These are phyloP conservation scores for Gloeophyllum trabeum DNA, from an alignment of 768 basidiomycete species.

Conservation along the genomic window DNA sequence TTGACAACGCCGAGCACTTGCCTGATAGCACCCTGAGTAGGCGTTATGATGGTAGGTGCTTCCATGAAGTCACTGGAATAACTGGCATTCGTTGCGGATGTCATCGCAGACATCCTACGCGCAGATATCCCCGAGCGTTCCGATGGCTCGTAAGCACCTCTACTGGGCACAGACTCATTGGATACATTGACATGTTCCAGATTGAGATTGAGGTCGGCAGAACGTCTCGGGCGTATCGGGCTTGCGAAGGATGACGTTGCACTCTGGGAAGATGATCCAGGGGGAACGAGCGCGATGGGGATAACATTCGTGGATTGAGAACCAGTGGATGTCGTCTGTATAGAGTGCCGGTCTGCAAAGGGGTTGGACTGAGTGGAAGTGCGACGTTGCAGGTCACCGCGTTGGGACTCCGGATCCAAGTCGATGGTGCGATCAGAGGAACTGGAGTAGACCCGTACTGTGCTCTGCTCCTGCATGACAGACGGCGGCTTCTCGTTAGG, in stretches of 20 bases:
- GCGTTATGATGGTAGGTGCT: constrained; percentile 72
- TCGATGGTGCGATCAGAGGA: constrained; percentile 43
- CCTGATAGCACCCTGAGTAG: constrained; percentile 49
- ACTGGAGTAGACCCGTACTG: constrained; percentile 36
- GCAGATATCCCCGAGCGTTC: constrained; percentile 42
- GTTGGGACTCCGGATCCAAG: constrained; percentile 41
- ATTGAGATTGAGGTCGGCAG: constrained; percentile 51
- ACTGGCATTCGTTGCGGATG: constrained; percentile 69
- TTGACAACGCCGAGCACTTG: constrained; percentile 70
- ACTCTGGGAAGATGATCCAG: constrained; percentile 38
- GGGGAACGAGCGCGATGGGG: constrained; percentile 70
- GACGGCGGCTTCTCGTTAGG: constrained; percentile 50
- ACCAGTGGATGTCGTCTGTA: constrained; percentile 62
- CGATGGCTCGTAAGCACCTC: constrained; percentile 29
- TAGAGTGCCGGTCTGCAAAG: constrained; percentile 68
- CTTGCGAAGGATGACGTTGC: constrained; percentile 20
- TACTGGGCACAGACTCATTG: constrained; percentile 32
- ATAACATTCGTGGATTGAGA: constrained; percentile 80
- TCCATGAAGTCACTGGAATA: constrained; percentile 74
- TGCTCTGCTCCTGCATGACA: constrained; percentile 18
- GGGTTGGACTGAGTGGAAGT: constrained; percentile 43
- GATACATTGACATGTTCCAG: constrained; percentile 55
- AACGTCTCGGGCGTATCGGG: constrained; percentile 44
- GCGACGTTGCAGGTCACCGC: constrained; percentile 13
- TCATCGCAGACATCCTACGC: constrained; percentile 62